Base-by-base conservation (phyloP, 345 rosid genomes). In the Erodium maritimum region DNA sequence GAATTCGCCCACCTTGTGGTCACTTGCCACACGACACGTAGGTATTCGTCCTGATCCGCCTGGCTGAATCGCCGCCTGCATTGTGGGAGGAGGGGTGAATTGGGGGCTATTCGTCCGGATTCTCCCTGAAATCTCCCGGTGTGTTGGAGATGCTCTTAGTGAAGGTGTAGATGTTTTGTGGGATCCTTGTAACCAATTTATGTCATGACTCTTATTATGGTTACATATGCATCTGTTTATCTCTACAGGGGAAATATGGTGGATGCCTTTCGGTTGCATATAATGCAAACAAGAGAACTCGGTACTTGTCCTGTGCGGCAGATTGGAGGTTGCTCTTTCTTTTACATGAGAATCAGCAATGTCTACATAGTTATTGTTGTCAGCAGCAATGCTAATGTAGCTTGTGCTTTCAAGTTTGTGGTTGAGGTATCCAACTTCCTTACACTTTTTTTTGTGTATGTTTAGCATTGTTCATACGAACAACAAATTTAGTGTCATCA, bases 351-450 rank as follows among this genome's bases (percentile, higher is more conserved):
- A 72, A 87, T 94, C 59, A 90, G 96, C 85, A 94, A 94, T 71
- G 99, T 94, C 58, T 94, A 94, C 77, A 83, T 87, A 17, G 99
- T 90, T 1, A 90, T 94, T 77, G 97, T 94, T 65, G 96, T 94
- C 61, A 94, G 99, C 83, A 90, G 95, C 81, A 94, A 94, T 60
- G 97, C 97, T 73, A 94, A 90, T 77, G 99, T 94, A 19, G 91
- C 99, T 73, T 94, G 95, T 65, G 99, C 91, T 7, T 94, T 94
- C 80, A 94, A 94, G 77, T 94, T 94, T 63, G 97, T 90, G 50
- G 96, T 90, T 53, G 97, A 94, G 99, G 99, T 90, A 69, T 19
- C 58, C 42, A 8, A 2, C n/a, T 24, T 17, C 13, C n/a, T 57
- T 21, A 24, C 50, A 1, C 21, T 19, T 1, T 10, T 12, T 51